Base-by-base conservation (phyloP, 169 alveolate species). In the Eimeria tenella region DNA sequence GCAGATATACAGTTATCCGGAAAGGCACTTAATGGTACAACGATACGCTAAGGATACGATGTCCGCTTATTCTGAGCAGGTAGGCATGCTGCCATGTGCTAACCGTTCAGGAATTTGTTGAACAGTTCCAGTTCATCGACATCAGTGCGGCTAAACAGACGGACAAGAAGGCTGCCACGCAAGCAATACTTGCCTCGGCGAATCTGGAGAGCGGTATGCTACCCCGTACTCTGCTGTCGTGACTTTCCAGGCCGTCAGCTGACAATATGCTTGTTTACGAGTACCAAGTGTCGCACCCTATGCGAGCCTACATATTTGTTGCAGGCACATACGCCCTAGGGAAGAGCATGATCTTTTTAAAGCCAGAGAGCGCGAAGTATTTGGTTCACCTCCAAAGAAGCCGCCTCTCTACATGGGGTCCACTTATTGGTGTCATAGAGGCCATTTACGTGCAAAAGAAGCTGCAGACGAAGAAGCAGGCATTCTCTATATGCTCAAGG, bases 341-440 rank as follows among this genome's bases (percentile, higher is more conserved):
- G 19, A 96, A 98, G 91, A 98, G 98, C 11, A 97, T 97, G 98
- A 97, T 98, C 56, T 98, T 98, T 97, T 94, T 98, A 93, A 97
- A 98, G 68, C 98, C 97, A 87, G 97, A 97, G 71, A 98, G 98
- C 15, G 98, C 98, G 19, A 98, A 98, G 94, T 96, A 95, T 70
- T 95, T 98, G 91, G 96, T 98, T 11, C 97, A 95, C 70, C 53
- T 96, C 9, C 99, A 97, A 94, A 96, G 99, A 52, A 98, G 97
- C 82, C 96, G 96, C 25, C 96, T 98, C 60, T 96, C 98, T 21
- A 97, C 97, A 25, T 98, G 98, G 98, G 99, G 96, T 68, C 98
- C 98, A 10, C 97, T 98, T 68, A 97, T 97, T 4, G 97, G 96
- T 13, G 96, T 97, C n/a, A 60, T 98, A 58, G 98, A 98, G 83